Percentiles rank a stretch among this genome's conserved stretches.
Conservation (phyloP, 345 rosid genomes). For the Dovyalis caffra region DNA sequence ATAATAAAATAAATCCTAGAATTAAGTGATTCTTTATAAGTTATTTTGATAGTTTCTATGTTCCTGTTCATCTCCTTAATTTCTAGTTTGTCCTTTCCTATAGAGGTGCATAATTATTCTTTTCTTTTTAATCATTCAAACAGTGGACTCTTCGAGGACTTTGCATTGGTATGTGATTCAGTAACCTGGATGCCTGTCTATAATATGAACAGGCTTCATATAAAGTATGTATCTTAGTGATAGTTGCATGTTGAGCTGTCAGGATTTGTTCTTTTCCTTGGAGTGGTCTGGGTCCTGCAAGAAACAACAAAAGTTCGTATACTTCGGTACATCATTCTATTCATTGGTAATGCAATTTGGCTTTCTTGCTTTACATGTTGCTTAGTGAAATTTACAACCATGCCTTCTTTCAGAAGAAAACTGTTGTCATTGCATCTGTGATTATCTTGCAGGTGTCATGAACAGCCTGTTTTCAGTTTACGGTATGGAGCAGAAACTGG, state of each 20-base stretch:
- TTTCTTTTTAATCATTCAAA: conserved; percentile 12
- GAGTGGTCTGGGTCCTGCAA: conserved; percentile 27
- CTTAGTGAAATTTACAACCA: background rate
- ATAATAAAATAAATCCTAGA: too few species aligned
- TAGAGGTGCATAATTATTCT: conserved; percentile 9
- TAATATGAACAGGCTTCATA: background rate
- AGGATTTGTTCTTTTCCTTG: conserved; percentile 25
- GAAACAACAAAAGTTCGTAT: conserved; percentile 21
- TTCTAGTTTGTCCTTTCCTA: background rate
- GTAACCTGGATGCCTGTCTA: conserved; percentile 6
- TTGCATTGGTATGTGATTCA: conserved; percentile 21
- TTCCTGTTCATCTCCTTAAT: background rate
- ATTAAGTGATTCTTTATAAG: too few species aligned
- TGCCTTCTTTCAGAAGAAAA: background rate
- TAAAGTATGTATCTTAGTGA: background rate
- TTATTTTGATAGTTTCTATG: background rate
- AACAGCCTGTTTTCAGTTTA: conserved; percentile 29
- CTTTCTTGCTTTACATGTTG: background rate
- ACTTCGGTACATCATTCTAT: conserved; percentile 24
- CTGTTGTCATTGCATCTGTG: background rate
- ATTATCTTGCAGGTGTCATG: conserved; percentile 15
- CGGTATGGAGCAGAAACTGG: conserved; percentile 4
- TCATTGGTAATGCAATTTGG: conserved; percentile 19
- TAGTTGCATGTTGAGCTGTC: conserved; percentile 12
- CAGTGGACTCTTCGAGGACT: conserved; percentile 33